Evolutionary conservation across 2,329 filamentous ascomycete species (phyloP).

Genomic region (Colletotrichum tabaci): DNA sequence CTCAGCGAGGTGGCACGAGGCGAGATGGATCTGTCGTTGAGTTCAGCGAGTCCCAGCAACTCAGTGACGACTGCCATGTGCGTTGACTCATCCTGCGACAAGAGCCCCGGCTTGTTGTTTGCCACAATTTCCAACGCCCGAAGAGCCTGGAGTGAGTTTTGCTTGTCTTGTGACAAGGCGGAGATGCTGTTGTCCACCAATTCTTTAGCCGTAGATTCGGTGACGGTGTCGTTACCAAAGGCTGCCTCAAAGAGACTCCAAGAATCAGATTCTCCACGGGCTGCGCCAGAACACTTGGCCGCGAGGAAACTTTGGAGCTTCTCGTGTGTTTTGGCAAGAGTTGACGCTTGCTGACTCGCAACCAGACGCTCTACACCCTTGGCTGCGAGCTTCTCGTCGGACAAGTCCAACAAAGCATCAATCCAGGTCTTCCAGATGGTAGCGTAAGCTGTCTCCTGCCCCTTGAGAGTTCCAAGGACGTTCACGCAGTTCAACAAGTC

Average conservation of each 20-base stretch:
- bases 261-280: conserved; percentile 43
- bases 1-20: conserved; percentile 60
- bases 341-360: conserved; percentile 58
- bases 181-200: conserved; percentile 55
- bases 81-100: conserved; percentile 60
- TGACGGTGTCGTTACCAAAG: conserved; percentile 59
- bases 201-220: conserved; percentile 51
- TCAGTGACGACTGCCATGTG: conserved; percentile 67
- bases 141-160: conserved; percentile 52
- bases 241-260: conserved; percentile 66
- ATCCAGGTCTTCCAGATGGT: conserved; percentile 63
- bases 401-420: conserved; percentile 55
- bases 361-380: conserved; percentile 62
- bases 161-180: conserved; percentile 50
- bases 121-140: conserved; percentile 65
- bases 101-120: conserved; percentile 59
- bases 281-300: conserved; percentile 25
- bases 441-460: conserved; percentile 55
- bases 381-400: conserved; percentile 49
- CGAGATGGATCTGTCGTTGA: conserved; percentile 56
- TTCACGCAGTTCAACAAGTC: conserved; percentile 78
- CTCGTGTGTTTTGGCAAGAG: conserved; percentile 55
- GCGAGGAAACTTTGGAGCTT: conserved; percentile 64
- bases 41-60: conserved; percentile 69
- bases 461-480: conserved; percentile 62